Conservation (phyloP, 208 protist species). For the Leishmania tropica region DNA sequence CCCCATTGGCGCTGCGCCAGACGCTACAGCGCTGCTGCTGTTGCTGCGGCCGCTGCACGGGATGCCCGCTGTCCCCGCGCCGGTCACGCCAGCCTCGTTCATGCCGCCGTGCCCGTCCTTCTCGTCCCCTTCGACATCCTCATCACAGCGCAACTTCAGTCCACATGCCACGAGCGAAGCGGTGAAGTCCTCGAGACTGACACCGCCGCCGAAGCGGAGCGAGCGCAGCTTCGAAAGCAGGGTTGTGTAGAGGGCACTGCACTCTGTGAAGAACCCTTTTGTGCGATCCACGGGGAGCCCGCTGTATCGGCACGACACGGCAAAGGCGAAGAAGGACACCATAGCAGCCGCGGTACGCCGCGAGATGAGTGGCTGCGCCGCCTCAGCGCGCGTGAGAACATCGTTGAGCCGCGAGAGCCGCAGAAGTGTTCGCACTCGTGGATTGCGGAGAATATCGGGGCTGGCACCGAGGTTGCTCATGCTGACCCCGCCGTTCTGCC, state of each 20-base stretch:
- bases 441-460: slow-evolving; percentile 37
- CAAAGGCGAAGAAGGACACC: slow-evolving; percentile 67
- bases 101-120: background rate
- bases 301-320: slow-evolving; percentile 51
- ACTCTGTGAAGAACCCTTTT: slow-evolving; percentile 74
- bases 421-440: slow-evolving; percentile 65
- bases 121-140: slow-evolving; percentile 26
- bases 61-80: background rate
- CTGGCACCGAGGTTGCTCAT: slow-evolving; percentile 3
- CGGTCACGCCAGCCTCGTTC: background rate
- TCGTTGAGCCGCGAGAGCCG: slow-evolving; percentile 64
- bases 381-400: slow-evolving; percentile 15
- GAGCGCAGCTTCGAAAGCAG: slow-evolving; percentile 46
- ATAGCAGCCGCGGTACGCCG: slow-evolving; percentile 51
- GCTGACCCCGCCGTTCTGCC: background rate
- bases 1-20: background rate
- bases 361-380: slow-evolving; percentile 29
- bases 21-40: slow-evolving; percentile 2
- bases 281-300: slow-evolving; percentile 47
- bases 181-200: slow-evolving; percentile 74
- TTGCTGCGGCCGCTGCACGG: slow-evolving; percentile 22
- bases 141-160: slow-evolving; percentile 57
- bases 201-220: slow-evolving; percentile 43
- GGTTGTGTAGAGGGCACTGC: slow-evolving; percentile 53
- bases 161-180: slow-evolving; percentile 77